phyloP scores from a whole-genome alignment of 805 yeast genomes.

The Limtongia smithiae region DNA sequence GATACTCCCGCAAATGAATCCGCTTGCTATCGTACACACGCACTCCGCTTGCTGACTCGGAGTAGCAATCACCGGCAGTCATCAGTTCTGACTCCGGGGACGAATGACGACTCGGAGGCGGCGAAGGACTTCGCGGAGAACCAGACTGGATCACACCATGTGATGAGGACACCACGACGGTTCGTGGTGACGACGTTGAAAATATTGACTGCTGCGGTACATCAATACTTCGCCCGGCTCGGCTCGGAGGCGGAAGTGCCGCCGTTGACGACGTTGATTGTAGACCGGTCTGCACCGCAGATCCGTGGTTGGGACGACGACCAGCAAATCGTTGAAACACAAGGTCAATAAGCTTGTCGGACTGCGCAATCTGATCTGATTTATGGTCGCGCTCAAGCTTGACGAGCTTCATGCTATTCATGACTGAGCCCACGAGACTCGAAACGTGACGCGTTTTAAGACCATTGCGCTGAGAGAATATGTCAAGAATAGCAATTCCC shows the following conservation, averaged over 20 bases:
- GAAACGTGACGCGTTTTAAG: conserved; percentile 43
- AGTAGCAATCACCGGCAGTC: not conserved
- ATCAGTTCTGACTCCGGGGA: not conserved
- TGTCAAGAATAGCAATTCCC: conserved; percentile 68
- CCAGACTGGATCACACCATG: no score
- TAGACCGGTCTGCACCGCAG: not conserved
- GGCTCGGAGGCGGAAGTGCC: no score
- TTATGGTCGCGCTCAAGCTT: conserved; percentile 59
- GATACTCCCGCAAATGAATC: conserved; percentile 14
- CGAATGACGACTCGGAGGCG: no score
- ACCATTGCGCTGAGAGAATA: conserved; percentile 58
- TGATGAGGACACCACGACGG: no score
- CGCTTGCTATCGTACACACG: conserved; percentile 16
- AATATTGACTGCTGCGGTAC: no score
- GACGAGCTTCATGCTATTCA: conserved; percentile 71
- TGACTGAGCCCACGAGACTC: conserved; percentile 45
- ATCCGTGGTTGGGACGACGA: conserved; percentile 47
- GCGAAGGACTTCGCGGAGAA: no score
- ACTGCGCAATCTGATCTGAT: conserved; percentile 58
- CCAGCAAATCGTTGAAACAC: conserved; percentile 67
- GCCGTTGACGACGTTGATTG: not conserved
- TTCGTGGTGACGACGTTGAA: no score
- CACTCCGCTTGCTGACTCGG: conserved; percentile 17
- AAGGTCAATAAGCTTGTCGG: conserved; percentile 60
- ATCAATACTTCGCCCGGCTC: no score